Percentiles rank a stretch among this genome's conserved stretches.
These are phyloP conservation scores for Hyphodiscus sp. DNA, from an alignment of 2,329 filamentous ascomycete genomes.

Conservation along the genomic window DNA sequence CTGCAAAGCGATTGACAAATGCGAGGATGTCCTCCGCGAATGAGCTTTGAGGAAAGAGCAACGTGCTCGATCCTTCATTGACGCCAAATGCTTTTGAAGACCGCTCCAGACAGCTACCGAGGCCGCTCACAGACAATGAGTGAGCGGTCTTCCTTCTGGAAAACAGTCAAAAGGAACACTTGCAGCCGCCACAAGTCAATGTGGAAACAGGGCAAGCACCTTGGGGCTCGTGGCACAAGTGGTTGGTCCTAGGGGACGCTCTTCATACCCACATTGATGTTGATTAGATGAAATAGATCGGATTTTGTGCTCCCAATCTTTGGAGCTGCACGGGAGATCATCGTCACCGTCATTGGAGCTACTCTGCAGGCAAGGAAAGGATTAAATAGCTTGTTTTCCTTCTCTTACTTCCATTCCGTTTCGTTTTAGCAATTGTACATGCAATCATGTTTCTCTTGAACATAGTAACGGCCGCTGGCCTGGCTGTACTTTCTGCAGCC, in stretches of 20 bases:
- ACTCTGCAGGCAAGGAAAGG: neutral
- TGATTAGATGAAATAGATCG: neutral
- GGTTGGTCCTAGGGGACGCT: neutral
- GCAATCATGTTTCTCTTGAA: slow-evolving; percentile 11
- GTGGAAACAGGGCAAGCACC: neutral
- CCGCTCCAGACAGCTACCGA: neutral
- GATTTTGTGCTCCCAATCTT: neutral
- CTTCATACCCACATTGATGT: neutral
- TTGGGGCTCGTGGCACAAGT: neutral
- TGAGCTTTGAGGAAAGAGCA: neutral
- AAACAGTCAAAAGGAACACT: neutral
- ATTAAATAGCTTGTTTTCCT: neutral
- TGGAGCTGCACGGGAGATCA: neutral
- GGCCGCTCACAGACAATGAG: too few species aligned
- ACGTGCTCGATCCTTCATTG: neutral
- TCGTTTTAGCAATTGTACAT: neutral
- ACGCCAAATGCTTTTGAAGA: neutral
- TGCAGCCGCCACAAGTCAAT: neutral
- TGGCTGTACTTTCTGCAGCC: slow-evolving; percentile 4
- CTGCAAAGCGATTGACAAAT: neutral
- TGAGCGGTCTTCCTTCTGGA: too few species aligned
- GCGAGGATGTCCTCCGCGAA: neutral
- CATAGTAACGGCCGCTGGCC: neutral
- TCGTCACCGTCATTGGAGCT: neutral
- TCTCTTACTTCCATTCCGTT: neutral